Base-by-base conservation (phyloP, 2,329 filamentous ascomycete genomes). In the Albifimbria verrucaria region DNA sequence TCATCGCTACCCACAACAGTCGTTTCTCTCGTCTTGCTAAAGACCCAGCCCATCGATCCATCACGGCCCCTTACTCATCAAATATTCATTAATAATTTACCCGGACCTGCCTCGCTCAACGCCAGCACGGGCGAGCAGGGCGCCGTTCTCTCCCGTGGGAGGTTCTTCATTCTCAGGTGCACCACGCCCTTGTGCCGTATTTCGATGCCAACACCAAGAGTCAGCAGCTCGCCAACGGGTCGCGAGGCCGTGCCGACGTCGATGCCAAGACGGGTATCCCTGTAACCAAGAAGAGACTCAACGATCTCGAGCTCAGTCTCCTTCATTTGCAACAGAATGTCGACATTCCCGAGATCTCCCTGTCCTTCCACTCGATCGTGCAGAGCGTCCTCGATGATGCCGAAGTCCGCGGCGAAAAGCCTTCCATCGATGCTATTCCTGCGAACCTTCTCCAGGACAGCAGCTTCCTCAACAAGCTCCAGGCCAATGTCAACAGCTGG, bases 271-370 rank as follows among this genome's bases (percentile, higher is more conserved):
- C 91, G 18, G 94, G 94, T 55, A 92, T 99, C 57, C 92, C 94
- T 17, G 91, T 93, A n/a, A 93, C 94, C 20, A 96, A 96, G 79
- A 96, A 96, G 82, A 90, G 92, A 66, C 87, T 97, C 70, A 94
- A 93, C 49, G 95, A 99, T 70, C 75, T 99, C 61, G 92, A 96
- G 70, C 80, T 96, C 62, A 94, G 89, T 61, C 77, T 99, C 64
- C 81, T 92, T 53, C 93, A 99, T 66, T 79, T 99, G 51, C 92
- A 97, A 72, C 92, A 99, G 71, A 97, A 99, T 72, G 92, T 96
- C 52, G 95, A 99, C 71, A 97, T 99, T 50, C 94, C 94, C 20
- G 91, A 96, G 63, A 82, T 97, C 49, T 88, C 90, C 18, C 77
- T 99, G 57, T 86, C 90, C 11, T 87, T 97, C 59, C 92, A 97